Conservation (phyloP, 345 rosid genomes). For the Heritiera littoralis region DNA sequence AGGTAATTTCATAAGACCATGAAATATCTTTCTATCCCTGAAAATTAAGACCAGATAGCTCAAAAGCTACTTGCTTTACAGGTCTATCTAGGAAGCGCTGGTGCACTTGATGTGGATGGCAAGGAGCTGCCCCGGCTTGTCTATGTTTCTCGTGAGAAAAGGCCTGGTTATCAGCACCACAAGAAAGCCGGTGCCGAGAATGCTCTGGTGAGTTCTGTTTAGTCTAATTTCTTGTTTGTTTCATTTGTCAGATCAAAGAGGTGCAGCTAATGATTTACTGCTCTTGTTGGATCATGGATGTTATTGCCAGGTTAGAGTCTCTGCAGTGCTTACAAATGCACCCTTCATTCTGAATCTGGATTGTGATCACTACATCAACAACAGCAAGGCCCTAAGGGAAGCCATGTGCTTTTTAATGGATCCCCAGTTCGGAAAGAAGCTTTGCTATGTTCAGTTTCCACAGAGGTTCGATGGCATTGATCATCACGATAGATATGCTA, state of each 20-base stretch:
- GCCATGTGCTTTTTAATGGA: conserved; percentile 99
- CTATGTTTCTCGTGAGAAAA: conserved; percentile 94
- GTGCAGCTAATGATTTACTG: not conserved
- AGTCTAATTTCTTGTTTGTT: not conserved
- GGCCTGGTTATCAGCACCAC: conserved; percentile 93
- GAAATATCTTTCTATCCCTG: not conserved
- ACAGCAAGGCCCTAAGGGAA: conserved; percentile 86
- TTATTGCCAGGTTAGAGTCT: conserved; percentile 72
- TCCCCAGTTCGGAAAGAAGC: conserved; percentile 95
- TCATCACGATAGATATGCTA: conserved; percentile 91
- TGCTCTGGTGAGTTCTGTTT: conserved; percentile 62
- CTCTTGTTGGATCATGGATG: not conserved
- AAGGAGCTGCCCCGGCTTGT: conserved; percentile 88
- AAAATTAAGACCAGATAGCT: not conserved
- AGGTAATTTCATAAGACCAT: conserved; percentile 43
- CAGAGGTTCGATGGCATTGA: conserved; percentile 98
- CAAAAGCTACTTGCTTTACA: conserved; percentile 28
- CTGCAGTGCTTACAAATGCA: conserved; percentile 94
- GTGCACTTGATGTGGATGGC: conserved; percentile 89
- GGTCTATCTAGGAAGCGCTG: conserved; percentile 95
- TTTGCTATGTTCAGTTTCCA: conserved; percentile 94
- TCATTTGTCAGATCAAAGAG: not conserved
- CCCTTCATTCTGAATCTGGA: conserved; percentile 90
- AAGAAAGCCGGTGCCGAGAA: conserved; percentile 99
- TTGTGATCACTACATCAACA: conserved; percentile 95